Evolutionary conservation across 352 stramenopile species (phyloP), one percentile per base, ranked within the genome.

Genomic region (Pythium phragmiticola): DNA sequence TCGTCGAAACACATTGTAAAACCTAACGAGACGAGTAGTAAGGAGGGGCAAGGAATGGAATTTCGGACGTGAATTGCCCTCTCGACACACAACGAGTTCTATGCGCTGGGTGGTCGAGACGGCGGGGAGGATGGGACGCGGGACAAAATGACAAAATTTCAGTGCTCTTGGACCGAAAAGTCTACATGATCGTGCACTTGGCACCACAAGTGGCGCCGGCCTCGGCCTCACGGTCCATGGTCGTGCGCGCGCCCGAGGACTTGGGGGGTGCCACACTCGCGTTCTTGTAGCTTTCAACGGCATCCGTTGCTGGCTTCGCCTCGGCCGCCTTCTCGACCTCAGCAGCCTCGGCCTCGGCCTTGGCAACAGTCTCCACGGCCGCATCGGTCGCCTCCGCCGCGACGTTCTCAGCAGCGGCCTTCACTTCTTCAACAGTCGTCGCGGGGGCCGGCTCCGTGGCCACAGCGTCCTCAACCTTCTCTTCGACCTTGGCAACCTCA

Each of bases 211-310:
- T 51, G 52, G 73, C 82, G 21, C 76, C 51, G 9, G 77, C 78
- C 57, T 83, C 88, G 34, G 78, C 80, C 16, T 78, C 77, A 4
- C 68, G 66, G 30, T 81, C 80, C 45, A 83, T 70, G 60, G 81
- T 78, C 70, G 80, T 72, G 61, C 86, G 62, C 42, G 55, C 46
- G 28, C 51, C 75, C n/a, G 70, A 58, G 6, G 26, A 54, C 54
- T 72, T 72, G 8, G 13, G 13, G 7, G 60, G 66, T 34, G 72
- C 74, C 28, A 91, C 75, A 43, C 82, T 91, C 53, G 82, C 77
- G 60, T 85, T 88, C 60, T 85, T 76, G 78, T 91, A 91, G 53
- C 80, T 76, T 60, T 87, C 78, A 13, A 88, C 69, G 23, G 42
- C 57, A 36, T 62, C 54, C 23, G 23, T 33, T 7, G 49, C 54